Percentiles rank a stretch among this genome's conserved stretches.
Conservation (phyloP, 1,284 basidiomycete genomes). For the Trametes versicolor region DNA sequence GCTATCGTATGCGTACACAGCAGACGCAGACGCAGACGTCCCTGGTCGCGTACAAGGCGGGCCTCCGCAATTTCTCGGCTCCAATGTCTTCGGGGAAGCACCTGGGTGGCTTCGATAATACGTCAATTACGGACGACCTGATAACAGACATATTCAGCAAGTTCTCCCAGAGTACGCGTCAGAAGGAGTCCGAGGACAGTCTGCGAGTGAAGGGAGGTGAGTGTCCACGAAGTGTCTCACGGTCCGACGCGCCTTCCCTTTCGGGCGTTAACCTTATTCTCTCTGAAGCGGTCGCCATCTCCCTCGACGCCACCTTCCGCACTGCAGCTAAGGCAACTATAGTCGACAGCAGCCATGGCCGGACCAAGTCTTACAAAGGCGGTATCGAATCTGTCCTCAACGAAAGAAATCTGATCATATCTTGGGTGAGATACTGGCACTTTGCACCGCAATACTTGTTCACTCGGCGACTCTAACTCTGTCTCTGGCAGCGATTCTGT, state of each 20-base stretch:
- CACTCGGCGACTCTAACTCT: too few species aligned
- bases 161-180: constrained; percentile 2
- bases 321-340: constrained; percentile 9
- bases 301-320: constrained; percentile 18
- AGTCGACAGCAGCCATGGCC: not conserved
- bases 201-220: constrained; percentile 1
- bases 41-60: too few species aligned
- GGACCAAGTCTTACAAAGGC: not conserved
- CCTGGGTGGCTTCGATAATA: not conserved
- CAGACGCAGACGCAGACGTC: too few species aligned
- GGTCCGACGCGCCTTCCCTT: too few species aligned
- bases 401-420: not conserved
- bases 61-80: too few species aligned
- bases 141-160: constrained; percentile 2
- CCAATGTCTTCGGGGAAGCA: not conserved
- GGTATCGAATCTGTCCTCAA: constrained; percentile 8
- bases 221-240: too few species aligned
- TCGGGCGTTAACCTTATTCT: not conserved
- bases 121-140: constrained; percentile 8
- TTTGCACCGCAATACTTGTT: too few species aligned
- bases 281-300: constrained; percentile 13
- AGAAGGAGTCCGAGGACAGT: constrained; percentile 6
- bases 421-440: constrained; percentile 15
- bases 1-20: not conserved
- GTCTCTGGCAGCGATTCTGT: constrained; percentile 15